Conservation (phyloP, 176 grass and related monocot species). For the Miscanthus lutarioriparius region DNA sequence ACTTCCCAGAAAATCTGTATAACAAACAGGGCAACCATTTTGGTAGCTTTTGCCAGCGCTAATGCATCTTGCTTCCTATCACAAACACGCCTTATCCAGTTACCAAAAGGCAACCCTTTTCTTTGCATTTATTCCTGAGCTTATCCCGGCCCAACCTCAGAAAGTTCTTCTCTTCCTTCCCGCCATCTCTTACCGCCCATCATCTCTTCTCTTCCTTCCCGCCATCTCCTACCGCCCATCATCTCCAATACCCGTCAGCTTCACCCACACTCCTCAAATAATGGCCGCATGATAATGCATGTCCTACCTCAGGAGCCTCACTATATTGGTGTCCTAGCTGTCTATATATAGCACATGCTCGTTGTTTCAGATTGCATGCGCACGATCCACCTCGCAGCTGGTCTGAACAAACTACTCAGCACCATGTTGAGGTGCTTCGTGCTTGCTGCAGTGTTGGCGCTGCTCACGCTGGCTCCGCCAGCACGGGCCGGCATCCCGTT, state of each 20-base stretch:
- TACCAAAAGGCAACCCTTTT: neutral
- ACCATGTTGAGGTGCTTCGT: conserved; percentile 11
- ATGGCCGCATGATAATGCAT: too few species aligned
- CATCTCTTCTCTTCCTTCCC: neutral
- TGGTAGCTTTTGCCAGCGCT: neutral
- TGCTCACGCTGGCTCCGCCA: neutral
- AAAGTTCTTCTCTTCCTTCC: conserved; percentile 42
- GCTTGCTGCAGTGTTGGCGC: neutral
- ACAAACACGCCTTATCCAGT: neutral
- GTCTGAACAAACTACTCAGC: neutral
- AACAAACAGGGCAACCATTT: neutral
- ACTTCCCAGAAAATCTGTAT: too few species aligned
- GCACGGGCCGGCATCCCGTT: conserved; percentile 32
- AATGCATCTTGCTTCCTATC: neutral
- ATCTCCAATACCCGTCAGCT: too few species aligned
- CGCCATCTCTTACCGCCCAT: conserved; percentile 29
- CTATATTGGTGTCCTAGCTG: too few species aligned
- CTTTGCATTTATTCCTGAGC: neutral
- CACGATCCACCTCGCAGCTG: neutral
- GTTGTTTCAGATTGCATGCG: neutral
- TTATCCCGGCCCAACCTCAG: neutral
- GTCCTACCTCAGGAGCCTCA: too few species aligned
- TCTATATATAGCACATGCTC: too few species aligned
- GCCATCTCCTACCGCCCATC: conserved; percentile 12
- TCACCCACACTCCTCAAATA: neutral